These are phyloP conservation scores for Aspergillus coremiiformis DNA, from an alignment of 495 filamentous ascomycete genomes.

Conservation along the genomic window DNA sequence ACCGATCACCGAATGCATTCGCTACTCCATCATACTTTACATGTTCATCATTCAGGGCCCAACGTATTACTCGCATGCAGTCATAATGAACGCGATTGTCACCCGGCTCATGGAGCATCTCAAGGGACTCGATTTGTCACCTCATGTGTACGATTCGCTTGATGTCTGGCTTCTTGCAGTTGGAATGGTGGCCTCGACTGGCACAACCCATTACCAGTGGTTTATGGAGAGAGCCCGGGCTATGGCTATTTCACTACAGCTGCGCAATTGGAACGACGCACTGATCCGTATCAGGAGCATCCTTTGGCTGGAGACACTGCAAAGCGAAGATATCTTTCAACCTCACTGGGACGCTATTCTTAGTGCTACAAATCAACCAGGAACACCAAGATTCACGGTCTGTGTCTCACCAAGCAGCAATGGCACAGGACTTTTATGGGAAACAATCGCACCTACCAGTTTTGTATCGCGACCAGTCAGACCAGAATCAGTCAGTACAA, in stretches of 20 bases:
- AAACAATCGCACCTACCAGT: too few relatives aligned
- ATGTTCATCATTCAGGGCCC: slow-evolving; percentile 46
- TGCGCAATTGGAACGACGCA: slow-evolving; percentile 20
- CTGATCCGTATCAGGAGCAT: slow-evolving; percentile 21
- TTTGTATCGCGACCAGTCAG: not conserved
- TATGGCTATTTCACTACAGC: slow-evolving; percentile 9
- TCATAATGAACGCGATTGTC: slow-evolving; percentile 28
- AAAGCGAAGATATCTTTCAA: slow-evolving; percentile 19
- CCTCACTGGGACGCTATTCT: slow-evolving; percentile 23
- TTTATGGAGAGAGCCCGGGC: slow-evolving; percentile 19
- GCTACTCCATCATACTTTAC: slow-evolving; percentile 39
- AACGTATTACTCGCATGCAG: slow-evolving; percentile 44
- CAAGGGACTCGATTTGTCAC: slow-evolving; percentile 9
- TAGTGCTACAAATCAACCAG: not conserved
- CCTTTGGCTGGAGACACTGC: slow-evolving; percentile 28
- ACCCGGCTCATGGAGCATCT: slow-evolving; percentile 24
- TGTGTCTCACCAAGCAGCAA: not conserved
- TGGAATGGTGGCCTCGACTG: slow-evolving; percentile 31
- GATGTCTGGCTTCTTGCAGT: slow-evolving; percentile 35
- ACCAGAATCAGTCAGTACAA: not conserved
- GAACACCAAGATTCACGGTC: too few relatives aligned
- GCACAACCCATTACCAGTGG: slow-evolving; percentile 23
- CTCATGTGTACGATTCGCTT: slow-evolving; percentile 13
- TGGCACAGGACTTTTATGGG: too few relatives aligned
- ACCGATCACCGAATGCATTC: slow-evolving; percentile 34